Evolutionary conservation across 2,329 filamentous ascomycete species (phyloP), one percentile per base, ranked within the genome.

Genomic region (Paecilomyces sp.): DNA sequence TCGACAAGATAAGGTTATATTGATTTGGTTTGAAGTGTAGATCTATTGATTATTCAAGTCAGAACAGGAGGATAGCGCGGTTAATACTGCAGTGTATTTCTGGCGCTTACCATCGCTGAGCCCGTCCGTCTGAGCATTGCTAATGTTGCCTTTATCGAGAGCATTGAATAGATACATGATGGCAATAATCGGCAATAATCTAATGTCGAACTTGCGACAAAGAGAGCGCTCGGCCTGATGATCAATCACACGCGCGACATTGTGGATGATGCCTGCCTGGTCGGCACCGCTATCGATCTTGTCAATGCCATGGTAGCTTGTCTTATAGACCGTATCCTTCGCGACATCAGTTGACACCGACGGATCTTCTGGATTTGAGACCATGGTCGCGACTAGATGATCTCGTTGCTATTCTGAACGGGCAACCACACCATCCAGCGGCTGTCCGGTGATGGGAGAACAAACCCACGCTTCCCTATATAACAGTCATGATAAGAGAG

Each of bases 1-100:
- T 85, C 57, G 81, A 82, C 36, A 91, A 73, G 55, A 90, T 81
- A 30, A 85, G 80, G 69, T 90, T 90, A 75, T 91, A 90, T 69
- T 90, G 81, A 63, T 85, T 81, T 0, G 75, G 71, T 52, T 80
- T 80, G 73, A 91, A 86, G 33, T 83, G 71, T 22, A 90, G 75
- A 57, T 77, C 75, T 76, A 50, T 70, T n/a, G n/a, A 8, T 5
- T 55, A 9, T 9, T 59, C n/a, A 55, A 55, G 30, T 47, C 6
- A 18, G 12, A 7, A 7, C 3, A 5, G n/a, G 18, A 22, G 11
- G 18, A 12, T 33, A 18, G 4, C 28, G 3, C 28, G 1, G 18
- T 9, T 22, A 34, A 53, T 12, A 28, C 25, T 28, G 34, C 24
- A 25, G 24, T 57, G 13, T 52, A n/a, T 52, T 24, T 24, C 18